These are phyloP conservation scores for Protomyces lactucae-debilis DNA, from an alignment of 1,139 yeast species.

Conservation along the genomic window DNA sequence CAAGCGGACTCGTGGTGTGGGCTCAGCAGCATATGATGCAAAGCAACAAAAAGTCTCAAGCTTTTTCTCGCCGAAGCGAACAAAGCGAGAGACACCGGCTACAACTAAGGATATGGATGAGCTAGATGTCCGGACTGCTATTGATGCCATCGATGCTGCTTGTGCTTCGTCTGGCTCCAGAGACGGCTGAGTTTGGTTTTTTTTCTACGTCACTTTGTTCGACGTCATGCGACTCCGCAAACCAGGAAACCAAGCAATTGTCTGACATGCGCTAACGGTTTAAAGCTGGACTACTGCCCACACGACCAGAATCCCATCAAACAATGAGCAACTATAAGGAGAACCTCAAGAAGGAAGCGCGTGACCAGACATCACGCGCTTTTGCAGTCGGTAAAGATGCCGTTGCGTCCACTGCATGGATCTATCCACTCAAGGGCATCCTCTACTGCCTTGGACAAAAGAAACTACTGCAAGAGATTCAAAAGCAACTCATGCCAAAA, in stretches of 20 bases:
- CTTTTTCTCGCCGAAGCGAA: slow-evolving; percentile 1
- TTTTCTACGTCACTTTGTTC: not conserved
- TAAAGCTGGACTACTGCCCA: not conserved
- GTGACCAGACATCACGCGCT: slow-evolving; percentile 11
- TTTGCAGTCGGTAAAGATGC: slow-evolving; percentile 19
- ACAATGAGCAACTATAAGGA: not conserved
- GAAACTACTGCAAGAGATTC: slow-evolving; percentile 7
- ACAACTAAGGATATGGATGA: not conserved
- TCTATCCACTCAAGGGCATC: slow-evolving; percentile 24
- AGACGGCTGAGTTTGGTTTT: no score
- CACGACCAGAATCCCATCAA: not conserved
- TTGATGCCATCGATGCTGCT: slow-evolving; percentile 24
- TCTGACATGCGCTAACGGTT: no score
- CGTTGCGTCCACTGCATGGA: slow-evolving; percentile 1
- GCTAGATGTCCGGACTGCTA: not conserved
- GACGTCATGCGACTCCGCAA: not conserved
- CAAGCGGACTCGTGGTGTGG: slow-evolving; percentile 20
- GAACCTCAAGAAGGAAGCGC: slow-evolving; percentile 7
- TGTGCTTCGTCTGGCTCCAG: not conserved
- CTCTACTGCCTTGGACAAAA: slow-evolving; percentile 3
- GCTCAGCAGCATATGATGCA: slow-evolving; percentile 11
- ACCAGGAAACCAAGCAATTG: no score
- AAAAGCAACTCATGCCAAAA: slow-evolving; percentile 12
- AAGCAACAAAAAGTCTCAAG: slow-evolving; percentile 12
- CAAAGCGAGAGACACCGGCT: not conserved